Evolutionary conservation across 1,284 basidiomycete species (phyloP).

Genomic region (Ustilago lituana): DNA sequence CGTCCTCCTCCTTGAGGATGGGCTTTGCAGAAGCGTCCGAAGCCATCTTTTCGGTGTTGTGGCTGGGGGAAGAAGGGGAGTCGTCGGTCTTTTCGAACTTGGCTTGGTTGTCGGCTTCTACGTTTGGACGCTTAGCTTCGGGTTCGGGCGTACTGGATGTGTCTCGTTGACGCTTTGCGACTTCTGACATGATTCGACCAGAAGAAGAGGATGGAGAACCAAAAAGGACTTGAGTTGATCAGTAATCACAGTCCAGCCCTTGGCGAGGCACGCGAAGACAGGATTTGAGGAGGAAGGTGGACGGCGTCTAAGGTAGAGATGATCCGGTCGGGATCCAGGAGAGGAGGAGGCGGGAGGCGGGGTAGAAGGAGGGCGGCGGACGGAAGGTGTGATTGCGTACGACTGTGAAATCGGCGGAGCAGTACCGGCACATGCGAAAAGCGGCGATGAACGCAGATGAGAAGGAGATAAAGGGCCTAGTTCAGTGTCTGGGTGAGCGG

Average conservation of each 20-base stretch:
- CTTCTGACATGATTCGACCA: slow-evolving; percentile 52
- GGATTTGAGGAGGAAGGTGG: slow-evolving; percentile 15
- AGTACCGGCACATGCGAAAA: neutral
- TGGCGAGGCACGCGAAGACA: slow-evolving; percentile 17
- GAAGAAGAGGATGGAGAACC: slow-evolving; percentile 12
- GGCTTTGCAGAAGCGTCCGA: slow-evolving; percentile 36
- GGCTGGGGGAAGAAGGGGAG: slow-evolving; percentile 8
- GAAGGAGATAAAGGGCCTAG: slow-evolving; percentile 8
- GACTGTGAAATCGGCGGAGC: slow-evolving; percentile 20
- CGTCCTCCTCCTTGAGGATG: slow-evolving; percentile 43
- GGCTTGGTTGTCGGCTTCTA: slow-evolving; percentile 25
- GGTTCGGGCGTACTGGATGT: slow-evolving; percentile 43
- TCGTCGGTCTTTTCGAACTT: slow-evolving; percentile 13
- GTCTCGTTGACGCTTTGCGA: slow-evolving; percentile 55
- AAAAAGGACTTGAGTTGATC: slow-evolving; percentile 31
- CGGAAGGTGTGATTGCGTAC: slow-evolving; percentile 37
- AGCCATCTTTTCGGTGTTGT: slow-evolving; percentile 33
- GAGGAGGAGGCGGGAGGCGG: neutral
- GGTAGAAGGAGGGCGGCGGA: slow-evolving; percentile 7
- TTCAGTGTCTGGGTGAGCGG: slow-evolving; percentile 28
- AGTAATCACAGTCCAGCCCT: slow-evolving; percentile 42
- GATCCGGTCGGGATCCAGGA: slow-evolving; percentile 13
- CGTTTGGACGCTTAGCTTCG: slow-evolving; percentile 51
- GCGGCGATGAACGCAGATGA: neutral
- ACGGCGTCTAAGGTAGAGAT: slow-evolving; percentile 6